A percentile compares a stretch with the other conserved stretches of the same genome.
These are phyloP conservation scores for Eucalyptus lansdowneana DNA, from an alignment of 345 rosid species.

Conservation along the genomic window DNA sequence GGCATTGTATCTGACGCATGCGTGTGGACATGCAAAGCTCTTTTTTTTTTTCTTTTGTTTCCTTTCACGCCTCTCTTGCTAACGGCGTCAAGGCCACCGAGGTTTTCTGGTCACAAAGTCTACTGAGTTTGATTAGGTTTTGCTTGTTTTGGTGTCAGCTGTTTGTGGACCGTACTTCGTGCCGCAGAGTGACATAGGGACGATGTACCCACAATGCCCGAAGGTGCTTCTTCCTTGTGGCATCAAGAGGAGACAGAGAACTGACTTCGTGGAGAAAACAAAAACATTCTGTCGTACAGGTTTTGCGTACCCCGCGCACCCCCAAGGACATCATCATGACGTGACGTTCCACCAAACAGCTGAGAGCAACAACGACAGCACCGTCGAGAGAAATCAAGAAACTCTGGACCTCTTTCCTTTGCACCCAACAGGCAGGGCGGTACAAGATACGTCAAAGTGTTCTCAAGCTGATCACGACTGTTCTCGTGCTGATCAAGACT, in stretches of 20 bases:
- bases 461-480: background rate
- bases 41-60: background rate
- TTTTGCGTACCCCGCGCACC: background rate
- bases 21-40: background rate
- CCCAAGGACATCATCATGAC: background rate
- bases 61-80: background rate
- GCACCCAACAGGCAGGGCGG: slow-evolving; percentile 31
- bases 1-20: background rate
- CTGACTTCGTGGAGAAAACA: background rate
- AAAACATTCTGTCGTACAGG: background rate
- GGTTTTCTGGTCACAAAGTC: background rate
- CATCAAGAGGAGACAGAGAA: slow-evolving; percentile 7
- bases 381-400: background rate
- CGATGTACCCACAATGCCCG: slow-evolving; percentile 19
- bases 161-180: slow-evolving; percentile 20
- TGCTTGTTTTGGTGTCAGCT: background rate
- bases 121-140: background rate
- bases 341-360: background rate
- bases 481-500: background rate
- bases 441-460: background rate
- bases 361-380: background rate
- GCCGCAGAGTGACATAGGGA: slow-evolving; percentile 14
- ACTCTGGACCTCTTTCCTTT: slow-evolving; percentile 43
- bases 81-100: background rate
- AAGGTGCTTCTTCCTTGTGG: slow-evolving; percentile 13